Conservation (phyloP, 2,329 filamentous ascomycete species). For the Chrysosphaeria jannelii region DNA sequence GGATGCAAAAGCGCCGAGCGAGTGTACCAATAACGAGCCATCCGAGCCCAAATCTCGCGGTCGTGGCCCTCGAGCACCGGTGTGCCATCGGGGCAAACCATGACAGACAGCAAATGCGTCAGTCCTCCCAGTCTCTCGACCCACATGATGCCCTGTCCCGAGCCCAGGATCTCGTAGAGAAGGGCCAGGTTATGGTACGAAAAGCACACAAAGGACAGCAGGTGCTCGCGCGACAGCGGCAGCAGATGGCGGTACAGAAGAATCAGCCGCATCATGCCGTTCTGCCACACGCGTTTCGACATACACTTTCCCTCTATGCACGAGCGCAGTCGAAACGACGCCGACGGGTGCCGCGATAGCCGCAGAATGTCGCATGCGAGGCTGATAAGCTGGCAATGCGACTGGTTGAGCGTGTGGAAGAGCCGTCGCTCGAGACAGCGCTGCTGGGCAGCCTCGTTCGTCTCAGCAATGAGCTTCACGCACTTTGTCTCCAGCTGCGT, state of each 20-base stretch:
- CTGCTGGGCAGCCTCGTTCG: too few relatives aligned
- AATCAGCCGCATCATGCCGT: conserved; percentile 65
- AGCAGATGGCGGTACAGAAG: conserved; percentile 46
- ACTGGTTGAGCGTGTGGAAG: too few relatives aligned
- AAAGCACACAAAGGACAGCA: conserved; percentile 71
- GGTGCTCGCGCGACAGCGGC: conserved; percentile 54
- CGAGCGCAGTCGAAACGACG: conserved; percentile 31
- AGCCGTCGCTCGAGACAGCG: too few relatives aligned
- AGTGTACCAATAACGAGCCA: conserved; percentile 60
- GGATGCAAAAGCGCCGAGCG: conserved; percentile 53
- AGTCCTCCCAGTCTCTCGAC: conserved; percentile 78
- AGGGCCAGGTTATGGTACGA: conserved; percentile 77
- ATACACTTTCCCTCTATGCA: conserved; percentile 63
- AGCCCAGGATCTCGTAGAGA: conserved; percentile 56
- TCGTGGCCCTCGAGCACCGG: conserved; percentile 65
- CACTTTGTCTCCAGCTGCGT: too few relatives aligned
- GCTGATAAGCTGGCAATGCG: too few relatives aligned
- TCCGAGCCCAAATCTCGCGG: conserved; percentile 51
- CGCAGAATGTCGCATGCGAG: too few relatives aligned
- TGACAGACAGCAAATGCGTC: too few relatives aligned
- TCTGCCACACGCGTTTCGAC: conserved; percentile 82
- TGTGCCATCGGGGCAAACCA: too few relatives aligned
- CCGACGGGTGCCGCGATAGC: too few relatives aligned
- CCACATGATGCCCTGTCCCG: conserved; percentile 65
- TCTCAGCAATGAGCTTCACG: too few relatives aligned